These are phyloP conservation scores for Paraphoma sp. DNA, from an alignment of 2,329 filamentous ascomycete species.

Conservation along the genomic window DNA sequence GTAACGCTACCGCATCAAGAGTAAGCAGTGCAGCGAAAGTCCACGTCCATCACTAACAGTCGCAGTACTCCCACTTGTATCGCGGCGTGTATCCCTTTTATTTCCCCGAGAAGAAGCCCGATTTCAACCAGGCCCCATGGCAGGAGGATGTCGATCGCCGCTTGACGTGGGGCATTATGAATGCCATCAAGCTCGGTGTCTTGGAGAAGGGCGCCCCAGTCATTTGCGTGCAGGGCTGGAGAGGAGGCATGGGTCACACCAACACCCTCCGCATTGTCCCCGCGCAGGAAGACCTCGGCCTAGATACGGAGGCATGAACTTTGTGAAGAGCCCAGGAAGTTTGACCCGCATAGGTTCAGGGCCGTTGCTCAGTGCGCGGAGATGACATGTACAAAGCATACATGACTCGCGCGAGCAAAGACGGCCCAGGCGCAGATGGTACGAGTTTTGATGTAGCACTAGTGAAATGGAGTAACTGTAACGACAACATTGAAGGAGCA, in stretches of 20 bases:
- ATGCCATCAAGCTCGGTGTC: constrained; percentile 83
- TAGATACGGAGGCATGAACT: constrained; percentile 54
- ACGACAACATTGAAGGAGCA: constrained; percentile 3
- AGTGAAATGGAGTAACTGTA: constrained; percentile 24
- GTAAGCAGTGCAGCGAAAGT: constrained; percentile 47
- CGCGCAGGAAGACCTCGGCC: constrained; percentile 57
- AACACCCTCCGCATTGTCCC: constrained; percentile 71
- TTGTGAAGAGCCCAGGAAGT: constrained; percentile 1
- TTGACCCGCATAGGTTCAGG: constrained; percentile 5
- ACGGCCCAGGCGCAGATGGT: constrained; percentile 25
- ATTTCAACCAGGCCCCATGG: constrained; percentile 93
- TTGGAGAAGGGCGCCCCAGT: constrained; percentile 76
- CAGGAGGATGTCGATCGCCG: constrained; percentile 98
- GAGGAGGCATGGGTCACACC: constrained; percentile 89
- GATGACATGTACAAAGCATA: constrained; percentile 18
- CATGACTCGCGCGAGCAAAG: constrained; percentile 35
- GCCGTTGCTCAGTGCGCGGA: constrained; percentile 21
- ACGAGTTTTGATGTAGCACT: constrained; percentile 32
- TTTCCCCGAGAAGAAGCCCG: constrained; percentile 91
- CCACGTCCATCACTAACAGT: constrained; percentile 18
- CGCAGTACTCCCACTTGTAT: constrained; percentile 86
- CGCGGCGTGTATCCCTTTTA: constrained; percentile 98
- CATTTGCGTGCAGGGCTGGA: constrained; percentile 88
- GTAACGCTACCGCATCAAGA: constrained; percentile 80
- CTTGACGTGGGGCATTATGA: constrained; percentile 94